A percentile compares a stretch with the other conserved stretches of the same genome.
These are phyloP conservation scores for Pinus tabuliformis DNA, from an alignment of 75 land plant genomes.

Conservation along the genomic window DNA sequence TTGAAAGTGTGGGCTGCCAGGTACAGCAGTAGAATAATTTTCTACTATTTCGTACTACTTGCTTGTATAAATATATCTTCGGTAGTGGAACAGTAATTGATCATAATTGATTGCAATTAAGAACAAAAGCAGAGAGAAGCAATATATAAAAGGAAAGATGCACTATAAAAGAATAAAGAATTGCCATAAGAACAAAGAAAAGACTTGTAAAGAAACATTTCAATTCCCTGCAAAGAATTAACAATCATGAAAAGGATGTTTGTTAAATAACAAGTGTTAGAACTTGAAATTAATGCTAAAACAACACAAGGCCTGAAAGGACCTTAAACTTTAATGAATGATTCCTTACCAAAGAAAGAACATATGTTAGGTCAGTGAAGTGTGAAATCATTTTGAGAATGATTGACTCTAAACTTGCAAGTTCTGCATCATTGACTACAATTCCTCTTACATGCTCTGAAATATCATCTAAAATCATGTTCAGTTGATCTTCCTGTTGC, in stretches of 20 bases:
- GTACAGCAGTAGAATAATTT: no score
- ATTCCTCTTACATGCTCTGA: constrained; percentile 19
- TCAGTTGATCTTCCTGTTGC: constrained; percentile 31
- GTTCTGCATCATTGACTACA: constrained; percentile 20
- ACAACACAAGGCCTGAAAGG: background rate
- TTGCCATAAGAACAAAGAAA: background rate
- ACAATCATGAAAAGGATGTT: background rate
- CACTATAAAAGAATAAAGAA: background rate
- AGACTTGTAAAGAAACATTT: background rate
- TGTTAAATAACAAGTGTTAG: background rate
- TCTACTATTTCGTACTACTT: background rate
- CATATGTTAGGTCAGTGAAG: constrained; percentile 25
- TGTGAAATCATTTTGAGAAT: constrained; percentile 32
- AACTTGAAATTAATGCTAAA: background rate
- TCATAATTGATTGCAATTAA: background rate
- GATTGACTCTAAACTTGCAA: constrained; percentile 29
- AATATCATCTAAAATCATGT: constrained; percentile 19
- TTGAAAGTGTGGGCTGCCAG: no score
- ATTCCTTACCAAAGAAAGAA: constrained; percentile 24
- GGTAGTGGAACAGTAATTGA: background rate
- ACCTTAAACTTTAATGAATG: background rate
- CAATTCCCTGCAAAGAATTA: background rate
- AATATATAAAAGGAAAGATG: background rate
- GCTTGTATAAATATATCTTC: background rate
- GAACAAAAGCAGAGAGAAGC: background rate